These are phyloP conservation scores for Suillus americanus DNA, from an alignment of 768 basidiomycete genomes.

Conservation along the genomic window DNA sequence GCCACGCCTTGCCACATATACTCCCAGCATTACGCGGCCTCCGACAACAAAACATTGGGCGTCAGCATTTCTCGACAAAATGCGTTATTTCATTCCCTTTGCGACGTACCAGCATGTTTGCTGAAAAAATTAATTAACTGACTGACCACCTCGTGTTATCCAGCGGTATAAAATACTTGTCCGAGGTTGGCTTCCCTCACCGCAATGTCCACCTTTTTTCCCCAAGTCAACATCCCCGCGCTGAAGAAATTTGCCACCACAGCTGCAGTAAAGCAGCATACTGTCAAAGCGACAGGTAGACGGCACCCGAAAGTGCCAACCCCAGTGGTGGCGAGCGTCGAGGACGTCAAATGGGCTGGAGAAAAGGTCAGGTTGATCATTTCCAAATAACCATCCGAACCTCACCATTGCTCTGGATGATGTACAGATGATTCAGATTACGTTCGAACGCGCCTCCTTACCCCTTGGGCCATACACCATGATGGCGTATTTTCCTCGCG, in stretches of 20 bases:
- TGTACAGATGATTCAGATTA: constrained; percentile 29
- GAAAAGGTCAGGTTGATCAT: constrained; percentile 22
- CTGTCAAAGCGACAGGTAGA: constrained; percentile 11
- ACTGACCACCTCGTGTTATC: constrained; percentile 11
- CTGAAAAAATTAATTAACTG: not conserved
- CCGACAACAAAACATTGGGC: not conserved
- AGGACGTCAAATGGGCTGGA: constrained; percentile 28
- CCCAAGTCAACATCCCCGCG: constrained; percentile 27
- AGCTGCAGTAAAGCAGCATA: constrained; percentile 23
- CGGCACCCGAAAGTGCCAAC: constrained; percentile 13
- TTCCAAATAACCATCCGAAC: not conserved
- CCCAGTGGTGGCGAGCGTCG: constrained; percentile 20
- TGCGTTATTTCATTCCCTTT: constrained; percentile 2
- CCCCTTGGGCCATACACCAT: constrained; percentile 29
- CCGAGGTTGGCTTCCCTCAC: not conserved
- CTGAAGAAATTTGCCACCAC: constrained; percentile 26
- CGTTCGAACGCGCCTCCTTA: constrained; percentile 25
- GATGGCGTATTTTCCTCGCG: constrained; percentile 31
- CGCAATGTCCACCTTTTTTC: constrained; percentile 21
- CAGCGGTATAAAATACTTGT: constrained; percentile 3
- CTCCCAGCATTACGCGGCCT: constrained; percentile 5
- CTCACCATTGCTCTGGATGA: not conserved
- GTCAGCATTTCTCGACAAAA: constrained; percentile 3
- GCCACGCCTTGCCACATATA: constrained; percentile 1
- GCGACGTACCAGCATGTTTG: not conserved